Conservation (phyloP, 106 monocot genomes). For the Acorus gramineus region DNA sequence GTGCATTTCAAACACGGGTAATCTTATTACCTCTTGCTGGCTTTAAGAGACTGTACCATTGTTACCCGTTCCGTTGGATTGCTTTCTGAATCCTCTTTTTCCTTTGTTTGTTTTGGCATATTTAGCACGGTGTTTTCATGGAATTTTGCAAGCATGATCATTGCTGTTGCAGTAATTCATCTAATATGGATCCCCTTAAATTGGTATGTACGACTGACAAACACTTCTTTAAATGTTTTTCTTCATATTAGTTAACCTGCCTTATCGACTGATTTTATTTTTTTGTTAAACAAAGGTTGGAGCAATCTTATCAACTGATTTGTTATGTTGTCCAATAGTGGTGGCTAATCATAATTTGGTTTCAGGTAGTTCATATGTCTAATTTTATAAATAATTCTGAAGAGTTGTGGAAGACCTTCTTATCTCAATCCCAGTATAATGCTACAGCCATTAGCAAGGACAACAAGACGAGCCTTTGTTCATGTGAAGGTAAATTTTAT, state of each 20-base stretch:
- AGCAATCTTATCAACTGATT: neutral
- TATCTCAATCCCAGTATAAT: slow-evolving; percentile 15
- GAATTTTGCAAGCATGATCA: slow-evolving; percentile 54
- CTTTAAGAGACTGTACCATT: neutral
- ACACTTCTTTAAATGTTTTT: no score
- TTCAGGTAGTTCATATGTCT: slow-evolving; percentile 66
- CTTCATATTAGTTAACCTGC: neutral
- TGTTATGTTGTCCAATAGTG: neutral
- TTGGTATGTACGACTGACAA: slow-evolving; percentile 51
- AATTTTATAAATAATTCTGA: slow-evolving; percentile 56
- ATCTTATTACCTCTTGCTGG: slow-evolving; percentile 3
- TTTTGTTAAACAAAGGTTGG: no score
- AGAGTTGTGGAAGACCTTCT: slow-evolving; percentile 33
- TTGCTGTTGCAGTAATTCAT: slow-evolving; percentile 5
- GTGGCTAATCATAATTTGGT: neutral
- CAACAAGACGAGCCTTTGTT: neutral
- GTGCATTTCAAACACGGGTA: slow-evolving; percentile 39
- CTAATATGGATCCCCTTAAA: slow-evolving; percentile 16
- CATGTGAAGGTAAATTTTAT: slow-evolving; percentile 33
- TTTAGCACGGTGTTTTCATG: slow-evolving; percentile 55
- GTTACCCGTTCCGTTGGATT: neutral
- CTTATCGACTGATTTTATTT: no score
- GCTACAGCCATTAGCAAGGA: slow-evolving; percentile 3
- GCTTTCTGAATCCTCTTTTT: neutral
- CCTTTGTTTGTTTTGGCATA: slow-evolving; percentile 13